Evolutionary conservation across 192 early-diverging fungal species (phyloP).

Genomic region (Oehlia diaphana): DNA sequence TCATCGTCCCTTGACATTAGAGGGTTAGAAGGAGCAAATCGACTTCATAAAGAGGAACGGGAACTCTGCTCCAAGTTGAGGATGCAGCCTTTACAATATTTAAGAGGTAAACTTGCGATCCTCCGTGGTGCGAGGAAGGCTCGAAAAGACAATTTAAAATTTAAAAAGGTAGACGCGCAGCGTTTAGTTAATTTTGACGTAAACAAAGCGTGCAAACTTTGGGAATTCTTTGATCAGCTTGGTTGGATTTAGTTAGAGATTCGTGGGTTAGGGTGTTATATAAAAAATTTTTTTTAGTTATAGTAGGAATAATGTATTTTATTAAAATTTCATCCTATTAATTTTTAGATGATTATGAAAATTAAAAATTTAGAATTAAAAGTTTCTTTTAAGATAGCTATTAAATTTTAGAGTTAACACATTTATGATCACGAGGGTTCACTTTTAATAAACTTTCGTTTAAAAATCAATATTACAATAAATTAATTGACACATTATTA

Average conservation of each 20-base stretch:
- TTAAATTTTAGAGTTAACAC: no score
- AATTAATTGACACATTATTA: no score
- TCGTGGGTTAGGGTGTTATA: not conserved
- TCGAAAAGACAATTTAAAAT: conserved; percentile 31
- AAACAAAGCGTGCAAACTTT: conserved; percentile 88
- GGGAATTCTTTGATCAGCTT: conserved; percentile 82
- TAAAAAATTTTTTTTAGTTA: no score
- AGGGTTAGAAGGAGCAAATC: not conserved
- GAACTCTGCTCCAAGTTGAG: not conserved
- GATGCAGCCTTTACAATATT: not conserved
- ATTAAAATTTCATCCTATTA: no score
- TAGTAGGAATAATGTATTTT: no score
- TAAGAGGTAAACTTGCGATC: not conserved
- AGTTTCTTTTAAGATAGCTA: no score
- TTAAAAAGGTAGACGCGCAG: conserved; percentile 92
- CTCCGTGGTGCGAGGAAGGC: not conserved
- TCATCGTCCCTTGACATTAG: not conserved
- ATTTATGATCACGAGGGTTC: no score
- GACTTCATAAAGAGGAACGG: not conserved
- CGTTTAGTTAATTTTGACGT: conserved; percentile 88
- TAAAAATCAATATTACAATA: no score
- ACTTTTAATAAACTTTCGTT: no score
- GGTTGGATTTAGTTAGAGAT: conserved; percentile 68
- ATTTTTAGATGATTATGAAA: no score
- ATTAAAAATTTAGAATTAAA: no score